Evolutionary conservation across 352 stramenopile genomes (phyloP).

Genomic region (Phytophthora macrochlamydospora): DNA sequence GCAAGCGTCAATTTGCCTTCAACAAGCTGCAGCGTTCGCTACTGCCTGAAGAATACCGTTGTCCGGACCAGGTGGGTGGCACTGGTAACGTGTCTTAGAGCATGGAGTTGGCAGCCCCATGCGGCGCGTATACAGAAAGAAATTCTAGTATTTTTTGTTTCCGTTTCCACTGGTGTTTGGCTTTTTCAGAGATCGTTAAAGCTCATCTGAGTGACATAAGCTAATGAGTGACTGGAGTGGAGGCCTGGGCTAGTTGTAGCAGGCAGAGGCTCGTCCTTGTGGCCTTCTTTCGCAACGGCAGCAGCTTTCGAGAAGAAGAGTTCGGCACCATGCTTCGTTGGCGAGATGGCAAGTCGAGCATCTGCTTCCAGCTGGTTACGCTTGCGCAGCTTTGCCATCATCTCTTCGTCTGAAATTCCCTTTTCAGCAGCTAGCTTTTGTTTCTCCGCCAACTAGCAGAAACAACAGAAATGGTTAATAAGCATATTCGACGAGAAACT

Average conservation of each 20-base stretch:
- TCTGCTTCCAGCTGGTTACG: conserved; percentile 74
- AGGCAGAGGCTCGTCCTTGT: neutral
- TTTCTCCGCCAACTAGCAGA: conserved; percentile 64
- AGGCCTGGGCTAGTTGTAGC: conserved; percentile 6
- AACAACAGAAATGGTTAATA: neutral
- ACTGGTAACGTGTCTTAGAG: conserved; percentile 85
- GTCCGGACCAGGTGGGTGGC: conserved; percentile 82
- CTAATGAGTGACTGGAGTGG: conserved; percentile 52
- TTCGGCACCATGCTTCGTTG: conserved; percentile 41
- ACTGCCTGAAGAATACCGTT: conserved; percentile 86
- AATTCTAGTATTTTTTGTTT: conserved; percentile 45
- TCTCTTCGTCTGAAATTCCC: conserved; percentile 85
- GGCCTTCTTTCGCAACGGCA: conserved; percentile 32
- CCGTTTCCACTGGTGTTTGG: conserved; percentile 8
- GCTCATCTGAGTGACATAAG: conserved; percentile 75
- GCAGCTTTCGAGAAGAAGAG: conserved; percentile 40
- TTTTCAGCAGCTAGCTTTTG: conserved; percentile 78
- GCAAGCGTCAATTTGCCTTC: conserved; percentile 89
- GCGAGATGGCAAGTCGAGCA: conserved; percentile 70
- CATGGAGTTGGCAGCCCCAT: conserved; percentile 8
- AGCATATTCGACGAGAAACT: no score
- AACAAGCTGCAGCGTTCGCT: conserved; percentile 90
- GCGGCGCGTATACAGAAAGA: conserved; percentile 39
- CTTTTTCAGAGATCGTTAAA: conserved; percentile 60
- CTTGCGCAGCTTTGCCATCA: conserved; percentile 79